These are phyloP conservation scores for Suhomyces xylopsoci DNA, from an alignment of 805 yeast species.

Conservation along the genomic window DNA sequence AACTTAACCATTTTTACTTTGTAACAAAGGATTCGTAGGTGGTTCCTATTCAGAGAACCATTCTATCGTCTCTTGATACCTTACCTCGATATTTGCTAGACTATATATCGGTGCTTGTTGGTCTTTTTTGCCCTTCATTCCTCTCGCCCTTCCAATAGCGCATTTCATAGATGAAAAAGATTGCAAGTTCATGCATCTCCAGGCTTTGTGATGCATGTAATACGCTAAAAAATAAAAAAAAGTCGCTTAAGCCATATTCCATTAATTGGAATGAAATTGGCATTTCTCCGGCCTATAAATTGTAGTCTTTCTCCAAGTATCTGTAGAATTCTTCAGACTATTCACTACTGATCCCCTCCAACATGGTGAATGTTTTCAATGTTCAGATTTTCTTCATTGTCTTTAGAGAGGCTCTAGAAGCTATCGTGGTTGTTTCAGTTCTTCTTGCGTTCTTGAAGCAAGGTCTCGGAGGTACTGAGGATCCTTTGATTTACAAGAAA, in stretches of 20 bases:
- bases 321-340: background rate
- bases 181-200: background rate
- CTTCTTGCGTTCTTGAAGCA: conserved; percentile 27
- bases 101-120: too few species aligned
- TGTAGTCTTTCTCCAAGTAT: background rate
- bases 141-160: background rate
- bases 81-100: too few species aligned
- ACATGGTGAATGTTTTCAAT: conserved; percentile 24
- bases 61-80: too few species aligned
- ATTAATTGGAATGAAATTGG: background rate
- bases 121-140: background rate
- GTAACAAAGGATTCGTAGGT: too few species aligned
- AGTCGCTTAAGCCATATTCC: background rate
- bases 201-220: background rate
- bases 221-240: background rate
- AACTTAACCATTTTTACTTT: too few species aligned
- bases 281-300: background rate
- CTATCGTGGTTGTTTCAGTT: conserved; percentile 25
- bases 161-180: background rate
- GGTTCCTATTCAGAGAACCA: too few species aligned
- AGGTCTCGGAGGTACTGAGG: conserved; percentile 22
- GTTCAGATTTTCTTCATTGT: conserved; percentile 25
- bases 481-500: conserved; percentile 18
- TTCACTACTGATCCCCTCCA: conserved; percentile 2
- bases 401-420: conserved; percentile 26